Conservation (phyloP, 208 protist genomes). For the Crithidia expoeki region DNA sequence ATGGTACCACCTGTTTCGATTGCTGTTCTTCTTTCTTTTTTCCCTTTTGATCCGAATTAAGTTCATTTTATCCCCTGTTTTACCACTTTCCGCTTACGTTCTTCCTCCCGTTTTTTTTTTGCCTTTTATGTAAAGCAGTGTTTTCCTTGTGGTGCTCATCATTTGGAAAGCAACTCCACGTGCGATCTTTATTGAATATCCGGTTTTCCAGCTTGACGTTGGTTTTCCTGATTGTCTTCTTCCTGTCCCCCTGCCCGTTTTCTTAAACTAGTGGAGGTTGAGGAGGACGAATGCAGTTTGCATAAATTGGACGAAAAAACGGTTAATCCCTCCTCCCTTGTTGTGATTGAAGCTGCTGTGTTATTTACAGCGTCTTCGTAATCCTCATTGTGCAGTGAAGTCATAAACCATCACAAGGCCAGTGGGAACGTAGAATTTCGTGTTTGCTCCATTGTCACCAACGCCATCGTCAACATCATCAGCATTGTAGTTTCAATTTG, state of each 20-base stretch:
- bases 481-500: neutral
- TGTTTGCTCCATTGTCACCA: neutral
- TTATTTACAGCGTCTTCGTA: conserved; percentile 5
- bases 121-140: neutral
- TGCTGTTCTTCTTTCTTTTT: neutral
- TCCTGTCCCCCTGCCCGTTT: neutral
- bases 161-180: too few relatives aligned
- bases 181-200: too few relatives aligned
- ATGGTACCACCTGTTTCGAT: too few relatives aligned
- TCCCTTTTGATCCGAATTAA: neutral
- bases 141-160: too few relatives aligned
- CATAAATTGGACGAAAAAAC: neutral
- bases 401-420: neutral
- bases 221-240: neutral
- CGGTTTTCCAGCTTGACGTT: too few relatives aligned
- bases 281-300: neutral
- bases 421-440: neutral
- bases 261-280: neutral
- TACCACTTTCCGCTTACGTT: too few relatives aligned
- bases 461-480: neutral
- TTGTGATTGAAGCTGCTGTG: neutral
- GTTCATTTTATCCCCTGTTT: too few relatives aligned
- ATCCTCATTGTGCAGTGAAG: neutral
- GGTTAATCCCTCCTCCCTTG: neutral
- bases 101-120: neutral